phyloP scores from a whole-genome alignment of 441 rosid genomes.

The Capsella rubella region DNA sequence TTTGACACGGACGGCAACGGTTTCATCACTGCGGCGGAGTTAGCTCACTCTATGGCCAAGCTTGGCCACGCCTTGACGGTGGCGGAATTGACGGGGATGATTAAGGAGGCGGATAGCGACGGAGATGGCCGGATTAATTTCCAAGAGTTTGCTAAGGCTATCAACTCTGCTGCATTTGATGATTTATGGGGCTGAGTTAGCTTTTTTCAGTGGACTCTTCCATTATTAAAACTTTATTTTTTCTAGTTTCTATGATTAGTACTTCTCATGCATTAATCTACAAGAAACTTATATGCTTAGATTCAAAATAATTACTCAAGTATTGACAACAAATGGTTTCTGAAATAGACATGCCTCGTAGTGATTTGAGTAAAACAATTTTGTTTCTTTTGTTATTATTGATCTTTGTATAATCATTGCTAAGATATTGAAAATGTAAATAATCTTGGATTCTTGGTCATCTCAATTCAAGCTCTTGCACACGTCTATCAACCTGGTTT shows the following conservation, averaged over 20 bases:
- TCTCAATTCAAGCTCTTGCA: too few species aligned
- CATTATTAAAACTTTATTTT: not conserved
- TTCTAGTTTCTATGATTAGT: not conserved
- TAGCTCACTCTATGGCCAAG: conserved; percentile 92
- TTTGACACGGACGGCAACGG: conserved; percentile 90
- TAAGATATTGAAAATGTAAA: too few species aligned
- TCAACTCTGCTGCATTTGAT: conserved; percentile 85
- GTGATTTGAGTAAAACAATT: too few species aligned
- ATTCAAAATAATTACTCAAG: conserved; percentile 4
- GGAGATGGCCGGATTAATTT: conserved; percentile 89
- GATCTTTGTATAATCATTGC: too few species aligned
- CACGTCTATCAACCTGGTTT: too few species aligned
- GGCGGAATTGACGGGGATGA: conserved; percentile 87
- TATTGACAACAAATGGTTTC: not conserved
- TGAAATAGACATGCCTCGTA: not conserved
- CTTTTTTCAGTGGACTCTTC: not conserved
- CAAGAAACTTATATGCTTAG: not conserved
- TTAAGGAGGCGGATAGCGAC: conserved; percentile 85
- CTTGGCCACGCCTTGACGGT: conserved; percentile 84
- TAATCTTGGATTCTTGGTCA: too few species aligned
- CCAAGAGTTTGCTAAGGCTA: conserved; percentile 79
- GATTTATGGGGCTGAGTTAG: conserved; percentile 66
- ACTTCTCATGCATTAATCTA: not conserved
- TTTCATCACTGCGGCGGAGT: conserved; percentile 78
- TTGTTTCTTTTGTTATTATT: too few species aligned